Base-by-base conservation (phyloP, 768 basidiomycete species). In the Daedaleopsis sinensis region DNA sequence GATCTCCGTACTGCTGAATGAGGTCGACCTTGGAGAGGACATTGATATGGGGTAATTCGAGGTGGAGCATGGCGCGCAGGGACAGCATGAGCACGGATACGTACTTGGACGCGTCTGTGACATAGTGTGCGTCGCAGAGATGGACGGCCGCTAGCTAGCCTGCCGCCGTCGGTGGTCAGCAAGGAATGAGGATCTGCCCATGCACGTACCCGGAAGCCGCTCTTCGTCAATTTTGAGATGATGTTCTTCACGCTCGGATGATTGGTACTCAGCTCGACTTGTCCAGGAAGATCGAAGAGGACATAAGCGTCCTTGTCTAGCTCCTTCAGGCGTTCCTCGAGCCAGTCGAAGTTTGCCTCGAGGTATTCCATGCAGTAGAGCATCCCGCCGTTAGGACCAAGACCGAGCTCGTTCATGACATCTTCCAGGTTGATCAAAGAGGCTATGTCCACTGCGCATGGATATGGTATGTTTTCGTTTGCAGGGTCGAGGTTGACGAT, bases 41-140 rank as follows among this genome's bases (percentile, higher is more conserved):
- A 70, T 99, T 98, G 76, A 99, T 81, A 72, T 98, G 97, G 0
- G 97, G 97, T n/a, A 98, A 83, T 70, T 97, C 97, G 57, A 99
- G 83, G 70, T 98, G 96, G n/a, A 99, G 81, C 97, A 98, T 98
- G 16, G 96, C 93, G 52, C 97, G 84, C 27, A 99, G 81, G 12
- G 96, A 93, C 13, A 98, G 85, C 38, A 99, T 83, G 46, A 98
- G 82, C 39, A 98, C 86, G 13, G 95, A 94, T 61, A 98, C 82
- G 75, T 96, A 99, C 78, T 98, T 98, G 3, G 93, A 83, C 3
- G 96, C 90, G 71, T 98, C 96, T 49, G 96, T 96, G 68, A 98
- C 91, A 73, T 98, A 96, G 76, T 96, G 94, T 0, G 97, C 93
- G 77, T 99, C 96, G 74, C 94, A 97, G 1, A 99, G 81, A 74